A percentile compares a stretch with the other conserved stretches of the same genome.
phyloP scores from a whole-genome alignment of 2,329 filamentous ascomycete genomes.

The Emydomyces testavorans region DNA sequence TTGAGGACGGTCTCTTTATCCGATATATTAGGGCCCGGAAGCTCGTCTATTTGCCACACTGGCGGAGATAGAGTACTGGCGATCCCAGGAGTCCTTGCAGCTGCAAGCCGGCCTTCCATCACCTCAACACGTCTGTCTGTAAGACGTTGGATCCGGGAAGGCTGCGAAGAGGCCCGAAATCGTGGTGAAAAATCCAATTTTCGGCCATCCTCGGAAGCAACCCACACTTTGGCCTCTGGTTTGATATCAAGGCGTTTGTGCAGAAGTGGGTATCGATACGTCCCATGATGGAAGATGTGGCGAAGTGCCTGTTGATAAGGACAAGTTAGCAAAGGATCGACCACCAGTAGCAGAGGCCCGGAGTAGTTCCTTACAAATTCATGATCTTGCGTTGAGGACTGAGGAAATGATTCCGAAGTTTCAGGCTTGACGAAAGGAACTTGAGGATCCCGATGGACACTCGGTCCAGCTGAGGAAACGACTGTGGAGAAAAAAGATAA shows the following conservation, averaged over 20 bases:
- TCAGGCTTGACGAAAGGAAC: neutral
- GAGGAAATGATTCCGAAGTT: slow-evolving; percentile 19
- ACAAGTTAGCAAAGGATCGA: neutral
- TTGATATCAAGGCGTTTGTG: slow-evolving; percentile 66
- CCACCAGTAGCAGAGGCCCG: neutral
- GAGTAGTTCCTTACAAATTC: slow-evolving; percentile 28
- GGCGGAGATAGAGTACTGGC: slow-evolving; percentile 57
- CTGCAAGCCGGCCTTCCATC: slow-evolving; percentile 66
- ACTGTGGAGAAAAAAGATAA: neutral
- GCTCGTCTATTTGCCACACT: slow-evolving; percentile 72
- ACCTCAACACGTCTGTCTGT: slow-evolving; percentile 63
- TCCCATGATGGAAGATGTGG: slow-evolving; percentile 88
- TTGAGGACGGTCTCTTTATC: slow-evolving; percentile 75
- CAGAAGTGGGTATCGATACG: slow-evolving; percentile 62
- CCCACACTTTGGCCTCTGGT: slow-evolving; percentile 44
- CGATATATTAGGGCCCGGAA: slow-evolving; percentile 67
- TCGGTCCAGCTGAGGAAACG: neutral
- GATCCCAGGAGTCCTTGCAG: slow-evolving; percentile 57
- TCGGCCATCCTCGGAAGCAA: slow-evolving; percentile 31
- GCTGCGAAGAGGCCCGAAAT: slow-evolving; percentile 52
- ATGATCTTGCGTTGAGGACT: slow-evolving; percentile 20
- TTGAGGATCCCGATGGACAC: neutral
- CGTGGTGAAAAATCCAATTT: slow-evolving; percentile 35
- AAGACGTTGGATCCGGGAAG: slow-evolving; percentile 65
- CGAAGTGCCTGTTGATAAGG: slow-evolving; percentile 44